phyloP scores from a whole-genome alignment of 2,329 filamentous ascomycete genomes.

The Diaporthe batatas region DNA sequence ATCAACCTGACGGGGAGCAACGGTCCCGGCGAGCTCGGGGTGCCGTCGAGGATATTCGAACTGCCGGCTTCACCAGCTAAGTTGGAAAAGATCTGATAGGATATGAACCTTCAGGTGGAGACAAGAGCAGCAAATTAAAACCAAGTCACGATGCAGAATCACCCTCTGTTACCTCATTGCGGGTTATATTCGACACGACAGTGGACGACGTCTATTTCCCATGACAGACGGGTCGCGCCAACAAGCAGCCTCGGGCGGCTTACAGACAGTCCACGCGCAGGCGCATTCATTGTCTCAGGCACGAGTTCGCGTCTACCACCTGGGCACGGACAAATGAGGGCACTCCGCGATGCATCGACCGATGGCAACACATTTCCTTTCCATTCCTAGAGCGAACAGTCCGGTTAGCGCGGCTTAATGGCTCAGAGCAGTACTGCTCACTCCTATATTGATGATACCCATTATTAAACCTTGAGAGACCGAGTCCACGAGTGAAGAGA shows the following conservation, averaged over 20 bases:
- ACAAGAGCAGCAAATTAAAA: neutral
- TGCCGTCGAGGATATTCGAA: constrained; percentile 24
- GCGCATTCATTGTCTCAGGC: neutral
- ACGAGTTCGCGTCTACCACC: neutral
- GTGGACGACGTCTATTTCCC: too few species aligned
- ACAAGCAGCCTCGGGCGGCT: neutral
- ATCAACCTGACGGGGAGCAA: constrained; percentile 17
- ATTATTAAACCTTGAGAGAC: neutral
- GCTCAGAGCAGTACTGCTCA: neutral
- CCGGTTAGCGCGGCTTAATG: neutral
- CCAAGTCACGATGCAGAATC: neutral
- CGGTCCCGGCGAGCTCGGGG: constrained; percentile 11
- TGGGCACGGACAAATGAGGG: too few species aligned
- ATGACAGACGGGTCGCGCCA: neutral
- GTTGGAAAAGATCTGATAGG: constrained; percentile 21
- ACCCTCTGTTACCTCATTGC: neutral
- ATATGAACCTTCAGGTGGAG: neutral
- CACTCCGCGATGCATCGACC: neutral
- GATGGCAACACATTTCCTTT: neutral
- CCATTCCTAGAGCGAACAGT: neutral
- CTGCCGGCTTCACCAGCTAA: constrained; percentile 13
- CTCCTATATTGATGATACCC: neutral
- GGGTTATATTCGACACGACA: neutral
- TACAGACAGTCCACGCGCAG: neutral
- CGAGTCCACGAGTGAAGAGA: neutral